Base-by-base conservation (phyloP, 768 basidiomycete species). In the Russula abietina region DNA sequence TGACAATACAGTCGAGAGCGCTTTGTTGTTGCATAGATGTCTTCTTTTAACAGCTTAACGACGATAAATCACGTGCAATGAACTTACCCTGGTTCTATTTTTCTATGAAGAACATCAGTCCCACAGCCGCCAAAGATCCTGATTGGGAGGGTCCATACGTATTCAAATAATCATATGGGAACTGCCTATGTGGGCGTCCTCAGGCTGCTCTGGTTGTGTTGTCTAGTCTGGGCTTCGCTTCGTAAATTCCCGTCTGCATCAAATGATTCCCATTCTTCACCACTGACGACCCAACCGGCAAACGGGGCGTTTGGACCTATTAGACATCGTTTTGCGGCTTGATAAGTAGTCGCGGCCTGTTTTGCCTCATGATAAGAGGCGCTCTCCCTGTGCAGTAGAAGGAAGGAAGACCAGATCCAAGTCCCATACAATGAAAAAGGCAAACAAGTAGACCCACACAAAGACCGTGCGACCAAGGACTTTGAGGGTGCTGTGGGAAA, bases 231-330 rank as follows among this genome's bases (percentile, higher is more conserved):
- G n/a, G 1, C 33, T 6, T 49, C 39, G 39, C 38, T 54, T 36
- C 39, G 36, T 22, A 33, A 22, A 36, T 55, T 26, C 16, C 65
- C 67, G 36, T 59, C 59, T 30, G 60, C 57, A 19, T 73, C 71
- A 64, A 89, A 89, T 52, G 64, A 71, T 68, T 88, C 84, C 79
- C 82, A 83, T 55, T 70, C 68, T 43, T 68, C 62, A 3, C 85
- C 86, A 57, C 81, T 85, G 24, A 60, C 72, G 45, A 86, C 70
- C 89, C 89, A 91, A 22, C 85, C 87, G 38, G 74, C 71, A 63
- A 91, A 88, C 3, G 80, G 75, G 4, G 80, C 77, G 0, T 69
- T 70, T 38, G 71, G 65, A 0, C 80, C 81, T 17, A 78, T 65
- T 28, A 91, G 74, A 3, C 69, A 69, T 8, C 66, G 57, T 69